Base-by-base conservation (phyloP, 139 green algal species). In the Auxenochlorella protothecoides region DNA sequence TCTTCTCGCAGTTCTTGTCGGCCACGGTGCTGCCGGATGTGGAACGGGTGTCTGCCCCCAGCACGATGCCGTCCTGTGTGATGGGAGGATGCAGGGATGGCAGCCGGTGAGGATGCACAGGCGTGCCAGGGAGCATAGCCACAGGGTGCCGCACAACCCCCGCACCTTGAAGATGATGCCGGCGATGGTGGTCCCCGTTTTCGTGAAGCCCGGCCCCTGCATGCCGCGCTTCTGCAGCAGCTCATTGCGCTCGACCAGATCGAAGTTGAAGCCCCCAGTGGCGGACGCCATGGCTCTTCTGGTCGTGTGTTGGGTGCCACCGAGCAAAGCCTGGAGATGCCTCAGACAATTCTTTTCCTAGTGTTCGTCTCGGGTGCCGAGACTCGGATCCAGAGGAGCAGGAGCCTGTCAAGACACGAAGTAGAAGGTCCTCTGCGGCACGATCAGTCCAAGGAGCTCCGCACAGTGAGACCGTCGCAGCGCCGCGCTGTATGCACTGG, bases 1-100 rank as follows among this genome's bases (percentile, higher is more conserved):
- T 98, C 83, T 99, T 99, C 74, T 96, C 89, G 82, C 93, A 98
- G 80, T 99, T 98, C 76, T 99, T 99, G 83, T 99, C 95, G 13
- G 90, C 91, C n/a, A 99, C 93, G 7, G 94, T 97, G 13, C 82
- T 85, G 10, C 92, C 95, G 13, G 91, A 83, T 0, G 95, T 99
- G 3, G 95, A 97, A 6, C 95, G 84, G 4, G 95, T 99, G 77
- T 99, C 95, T 5, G 95, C 95, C 4, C 92, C 95, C 12, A 99
- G 81, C 16, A 99, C 91, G n/a, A 99, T 91, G 3, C 95, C 95
- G 78, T 96, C 95, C 92, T 98, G 77, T 8, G 15, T 51, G 63
- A 27, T n/a, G 14, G 63, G 63, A 13, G 15, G 63, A 66, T 27
- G 63, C 6, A 13, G 15, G 11, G 63, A 3, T 10, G 12, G 63